Base-by-base conservation (phyloP, 257 asterid species). In the Haberlea rhodopensis region DNA sequence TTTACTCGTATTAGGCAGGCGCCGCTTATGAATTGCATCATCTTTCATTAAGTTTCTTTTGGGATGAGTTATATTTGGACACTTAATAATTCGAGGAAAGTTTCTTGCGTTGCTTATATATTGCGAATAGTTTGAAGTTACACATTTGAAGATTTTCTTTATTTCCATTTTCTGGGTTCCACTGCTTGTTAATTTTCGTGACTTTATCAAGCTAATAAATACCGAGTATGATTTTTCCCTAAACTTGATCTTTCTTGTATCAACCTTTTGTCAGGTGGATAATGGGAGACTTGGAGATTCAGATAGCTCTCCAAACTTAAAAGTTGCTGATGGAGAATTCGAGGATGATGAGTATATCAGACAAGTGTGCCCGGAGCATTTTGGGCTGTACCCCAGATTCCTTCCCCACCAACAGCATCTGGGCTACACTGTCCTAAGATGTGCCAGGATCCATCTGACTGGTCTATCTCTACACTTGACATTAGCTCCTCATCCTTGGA, bases 401-500 rank as follows among this genome's bases (percentile, higher is more conserved):
- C 81, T 8, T 87, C 95, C 40, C 95, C 97, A 0, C 96, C 97
- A 18, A 92, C 96, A 29, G 84, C 95, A 62, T 89, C 97, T 0
- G 95, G 97, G 24, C 82, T 89, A 43, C 43, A 69, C 68, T 91
- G 98, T 91, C 82, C 90, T 15, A 81, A 77, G 58, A 70, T 40
- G 25, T 51, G 67, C 57, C 83, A 54, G 32, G 59, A 65, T 70
- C 66, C 32, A 0, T 52, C 71, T 1, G 82, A 84, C 52, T 67
- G 69, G 7, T 62, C 79, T 15, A 78, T 61, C 53, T 89, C 71
- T 31, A 96, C 88, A 69, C 96, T 96, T 8, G 98, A 91, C 43
- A 65, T 91, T 56, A 64, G 76, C 43, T 62, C 78, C 20, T 62
- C 78, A 2, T 66, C 81, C 6, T 3, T 75, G n/a, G 71, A 55